These are phyloP conservation scores for Trichoderma simmonsii DNA, from an alignment of 2,329 filamentous ascomycete genomes.

Conservation along the genomic window DNA sequence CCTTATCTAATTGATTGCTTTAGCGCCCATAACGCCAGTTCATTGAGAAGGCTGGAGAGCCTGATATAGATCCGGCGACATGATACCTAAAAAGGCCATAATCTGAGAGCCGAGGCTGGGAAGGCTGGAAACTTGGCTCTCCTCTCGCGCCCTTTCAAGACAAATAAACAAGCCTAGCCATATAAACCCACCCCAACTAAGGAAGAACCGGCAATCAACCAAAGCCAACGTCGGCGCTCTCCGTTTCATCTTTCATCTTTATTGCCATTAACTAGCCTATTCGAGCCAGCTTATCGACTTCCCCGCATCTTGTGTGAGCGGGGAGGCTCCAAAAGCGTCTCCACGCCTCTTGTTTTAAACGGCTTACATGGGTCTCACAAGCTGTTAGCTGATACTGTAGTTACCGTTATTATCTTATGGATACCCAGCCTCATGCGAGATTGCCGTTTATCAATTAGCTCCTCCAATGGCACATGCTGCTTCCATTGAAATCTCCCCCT, in stretches of 20 bases:
- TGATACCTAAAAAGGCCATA: background rate
- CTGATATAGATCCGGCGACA: background rate
- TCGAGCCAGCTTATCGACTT: conserved; percentile 5
- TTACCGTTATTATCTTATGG: background rate
- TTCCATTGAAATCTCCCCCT: background rate
- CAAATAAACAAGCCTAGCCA: background rate
- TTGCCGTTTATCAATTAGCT: background rate
- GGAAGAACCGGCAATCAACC: background rate
- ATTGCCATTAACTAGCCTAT: background rate
- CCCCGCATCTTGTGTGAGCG: conserved; percentile 6
- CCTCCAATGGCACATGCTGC: background rate
- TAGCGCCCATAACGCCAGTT: background rate
- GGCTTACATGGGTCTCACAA: background rate
- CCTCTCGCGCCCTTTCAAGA: background rate
- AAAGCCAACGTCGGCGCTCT: background rate
- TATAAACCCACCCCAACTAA: background rate
- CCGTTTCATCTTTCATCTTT: background rate
- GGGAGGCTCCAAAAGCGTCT: background rate
- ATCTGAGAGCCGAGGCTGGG: background rate
- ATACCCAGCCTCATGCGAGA: background rate
- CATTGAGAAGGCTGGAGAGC: background rate
- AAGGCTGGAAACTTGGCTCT: background rate
- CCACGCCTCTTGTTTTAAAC: background rate
- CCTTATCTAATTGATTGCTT: background rate
- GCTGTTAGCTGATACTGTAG: background rate